phyloP scores from a whole-genome alignment of 495 filamentous ascomycete genomes.

The Aspergillus sparsus region DNA sequence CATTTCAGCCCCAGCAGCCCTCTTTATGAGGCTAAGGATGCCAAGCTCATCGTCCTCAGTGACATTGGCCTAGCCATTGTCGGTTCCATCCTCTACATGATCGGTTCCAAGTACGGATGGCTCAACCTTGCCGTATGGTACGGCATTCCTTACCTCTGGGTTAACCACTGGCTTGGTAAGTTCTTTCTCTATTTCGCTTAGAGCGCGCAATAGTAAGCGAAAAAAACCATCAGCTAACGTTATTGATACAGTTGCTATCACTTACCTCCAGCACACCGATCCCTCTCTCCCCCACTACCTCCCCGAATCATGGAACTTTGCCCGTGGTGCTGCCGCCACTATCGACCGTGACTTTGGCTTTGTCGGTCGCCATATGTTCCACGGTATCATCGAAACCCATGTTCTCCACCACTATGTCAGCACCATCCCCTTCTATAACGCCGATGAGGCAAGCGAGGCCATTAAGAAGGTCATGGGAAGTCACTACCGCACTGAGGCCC shows the following conservation, averaged over 20 bases:
- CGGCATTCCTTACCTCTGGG: conserved; percentile 91
- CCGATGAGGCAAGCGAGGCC: conserved; percentile 61
- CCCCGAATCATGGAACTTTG: conserved; percentile 57
- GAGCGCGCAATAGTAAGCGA: not conserved
- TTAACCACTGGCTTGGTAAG: conserved; percentile 87
- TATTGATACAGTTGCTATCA: conserved; percentile 53
- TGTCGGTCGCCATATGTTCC: conserved; percentile 58
- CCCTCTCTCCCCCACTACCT: conserved; percentile 60
- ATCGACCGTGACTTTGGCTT: conserved; percentile 64
- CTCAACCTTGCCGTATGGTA: conserved; percentile 91
- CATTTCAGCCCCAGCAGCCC: conserved; percentile 89
- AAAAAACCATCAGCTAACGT: not conserved
- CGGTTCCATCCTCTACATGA: conserved; percentile 55
- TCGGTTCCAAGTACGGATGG: conserved; percentile 76
- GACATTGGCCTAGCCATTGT: conserved; percentile 74
- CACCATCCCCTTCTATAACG: conserved; percentile 63
- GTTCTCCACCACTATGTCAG: conserved; percentile 63
- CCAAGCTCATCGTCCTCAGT: conserved; percentile 76
- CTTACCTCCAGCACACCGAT: conserved; percentile 63
- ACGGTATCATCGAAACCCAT: conserved; percentile 64
- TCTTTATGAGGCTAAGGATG: conserved; percentile 88
- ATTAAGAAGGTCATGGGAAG: conserved; percentile 58
- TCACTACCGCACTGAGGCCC: conserved; percentile 57
- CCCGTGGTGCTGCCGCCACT: conserved; percentile 59
- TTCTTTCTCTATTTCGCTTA: conserved; percentile 10